Evolutionary conservation across 2,329 filamentous ascomycete species (phyloP).

Genomic region (Penicillium capsulatum): DNA sequence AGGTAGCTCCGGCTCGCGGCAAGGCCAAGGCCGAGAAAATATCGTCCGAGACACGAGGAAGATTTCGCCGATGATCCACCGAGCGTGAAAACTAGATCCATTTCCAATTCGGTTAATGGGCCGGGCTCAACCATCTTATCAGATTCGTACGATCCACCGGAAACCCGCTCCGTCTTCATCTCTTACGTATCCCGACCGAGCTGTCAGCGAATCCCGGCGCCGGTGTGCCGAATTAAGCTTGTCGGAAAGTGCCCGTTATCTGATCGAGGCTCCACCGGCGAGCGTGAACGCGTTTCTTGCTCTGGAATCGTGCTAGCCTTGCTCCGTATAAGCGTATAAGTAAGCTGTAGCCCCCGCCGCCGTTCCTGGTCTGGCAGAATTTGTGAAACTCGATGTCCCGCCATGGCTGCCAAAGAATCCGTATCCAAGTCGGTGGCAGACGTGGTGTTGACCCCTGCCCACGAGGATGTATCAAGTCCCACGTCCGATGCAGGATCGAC

Average conservation of each 20-base stretch:
- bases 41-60: neutral
- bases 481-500: neutral
- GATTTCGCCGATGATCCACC: slow-evolving; percentile 10
- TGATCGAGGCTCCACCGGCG: slow-evolving; percentile 7
- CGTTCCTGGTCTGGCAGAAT: no score
- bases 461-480: neutral
- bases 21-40: neutral
- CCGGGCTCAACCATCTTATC: slow-evolving; percentile 12
- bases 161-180: no score
- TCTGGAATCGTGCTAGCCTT: neutral
- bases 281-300: neutral
- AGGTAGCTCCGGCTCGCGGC: no score
- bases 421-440: slow-evolving; percentile 11
- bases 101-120: neutral
- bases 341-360: neutral
- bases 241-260: slow-evolving; percentile 11
- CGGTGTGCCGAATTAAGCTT: neutral
- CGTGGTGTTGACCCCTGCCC: slow-evolving; percentile 1
- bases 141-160: slow-evolving; percentile 12
- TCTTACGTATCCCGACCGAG: slow-evolving; percentile 4
- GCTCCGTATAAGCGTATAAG: slow-evolving; percentile 1
- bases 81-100: neutral
- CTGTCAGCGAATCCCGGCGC: neutral
- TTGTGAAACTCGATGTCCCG: neutral
- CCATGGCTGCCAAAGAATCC: slow-evolving; percentile 4